Evolutionary conservation across 1,139 yeast species (phyloP).

Genomic region (Geotrichum bryndzae): DNA sequence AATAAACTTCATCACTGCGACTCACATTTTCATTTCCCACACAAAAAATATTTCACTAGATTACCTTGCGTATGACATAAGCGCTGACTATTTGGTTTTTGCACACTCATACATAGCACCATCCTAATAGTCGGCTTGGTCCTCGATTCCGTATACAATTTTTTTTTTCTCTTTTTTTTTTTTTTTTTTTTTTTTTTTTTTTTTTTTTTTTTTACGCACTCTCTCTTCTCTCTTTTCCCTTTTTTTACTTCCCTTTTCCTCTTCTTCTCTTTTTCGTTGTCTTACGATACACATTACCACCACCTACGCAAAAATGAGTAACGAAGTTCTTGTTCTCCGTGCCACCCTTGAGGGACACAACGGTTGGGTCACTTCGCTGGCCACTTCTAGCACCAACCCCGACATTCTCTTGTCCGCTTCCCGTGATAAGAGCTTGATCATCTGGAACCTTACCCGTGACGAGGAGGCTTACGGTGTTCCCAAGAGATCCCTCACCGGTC

Average conservation of each 20-base stretch:
- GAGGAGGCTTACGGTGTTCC: conserved; percentile 97
- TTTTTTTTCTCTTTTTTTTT: conserved; percentile 8
- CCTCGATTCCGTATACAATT: conserved; percentile 16
- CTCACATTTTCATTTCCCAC: neutral
- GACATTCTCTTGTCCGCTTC: conserved; percentile 97
- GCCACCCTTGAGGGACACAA: conserved; percentile 86
- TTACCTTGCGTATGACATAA: neutral
- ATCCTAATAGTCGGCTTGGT: neutral
- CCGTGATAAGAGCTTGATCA: conserved; percentile 97
- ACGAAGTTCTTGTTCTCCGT: conserved; percentile 96
- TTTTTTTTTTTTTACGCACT: neutral
- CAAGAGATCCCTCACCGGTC: conserved; percentile 95
- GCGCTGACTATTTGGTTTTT: neutral
- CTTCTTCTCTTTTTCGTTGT: conserved; percentile 3
- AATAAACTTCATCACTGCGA: neutral
- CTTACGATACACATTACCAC: neutral
- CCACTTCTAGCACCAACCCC: conserved; percentile 98
- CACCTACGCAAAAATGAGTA: conserved; percentile 25
- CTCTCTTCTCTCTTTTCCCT: conserved; percentile 6
- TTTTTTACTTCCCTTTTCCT: conserved; percentile 8
- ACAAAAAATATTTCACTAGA: neutral
- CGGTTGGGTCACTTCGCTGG: conserved; percentile 93
- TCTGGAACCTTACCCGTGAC: conserved; percentile 98
- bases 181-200: conserved; percentile 8
- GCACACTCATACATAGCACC: neutral